phyloP scores from a whole-genome alignment of 2,329 filamentous ascomycete species.

The Fusarium caatingaense region DNA sequence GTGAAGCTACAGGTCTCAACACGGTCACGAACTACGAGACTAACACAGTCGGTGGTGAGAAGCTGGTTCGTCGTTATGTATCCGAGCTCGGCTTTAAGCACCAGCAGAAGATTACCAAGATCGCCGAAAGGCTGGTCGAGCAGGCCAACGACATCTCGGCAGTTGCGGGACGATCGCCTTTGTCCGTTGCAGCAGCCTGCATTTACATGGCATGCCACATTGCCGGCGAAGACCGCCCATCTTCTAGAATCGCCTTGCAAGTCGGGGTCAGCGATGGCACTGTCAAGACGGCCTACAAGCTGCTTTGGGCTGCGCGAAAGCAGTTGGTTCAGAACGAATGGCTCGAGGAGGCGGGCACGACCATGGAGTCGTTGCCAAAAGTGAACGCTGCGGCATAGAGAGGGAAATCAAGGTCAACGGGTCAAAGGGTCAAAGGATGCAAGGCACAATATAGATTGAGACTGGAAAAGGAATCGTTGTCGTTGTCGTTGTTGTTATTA shows the following conservation, averaged over 20 bases:
- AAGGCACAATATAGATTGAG: background rate
- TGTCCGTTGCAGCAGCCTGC: conserved; percentile 93
- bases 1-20: conserved; percentile 60
- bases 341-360: conserved; percentile 76
- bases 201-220: conserved; percentile 96
- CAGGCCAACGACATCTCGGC: conserved; percentile 82
- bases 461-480: background rate
- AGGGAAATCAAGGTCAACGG: background rate
- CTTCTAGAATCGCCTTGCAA: conserved; percentile 87
- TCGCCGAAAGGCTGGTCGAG: conserved; percentile 82
- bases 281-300: conserved; percentile 94
- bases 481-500: background rate
- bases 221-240: conserved; percentile 78
- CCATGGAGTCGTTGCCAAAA: conserved; percentile 75
- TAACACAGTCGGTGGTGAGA: conserved; percentile 82
- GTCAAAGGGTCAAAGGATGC: background rate
- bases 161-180: conserved; percentile 89
- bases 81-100: conserved; percentile 80
- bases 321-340: conserved; percentile 80
- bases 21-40: conserved; percentile 77
- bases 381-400: conserved; percentile 20
- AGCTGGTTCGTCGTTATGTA: conserved; percentile 91
- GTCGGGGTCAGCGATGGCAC: conserved; percentile 96
- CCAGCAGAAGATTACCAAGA: conserved; percentile 78
- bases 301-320: conserved; percentile 80